Percentiles rank a stretch among this genome's conserved stretches.
Evolutionary conservation across 495 filamentous ascomycete species (phyloP).

Genomic region (Diplogelasinospora grovesii): DNA sequence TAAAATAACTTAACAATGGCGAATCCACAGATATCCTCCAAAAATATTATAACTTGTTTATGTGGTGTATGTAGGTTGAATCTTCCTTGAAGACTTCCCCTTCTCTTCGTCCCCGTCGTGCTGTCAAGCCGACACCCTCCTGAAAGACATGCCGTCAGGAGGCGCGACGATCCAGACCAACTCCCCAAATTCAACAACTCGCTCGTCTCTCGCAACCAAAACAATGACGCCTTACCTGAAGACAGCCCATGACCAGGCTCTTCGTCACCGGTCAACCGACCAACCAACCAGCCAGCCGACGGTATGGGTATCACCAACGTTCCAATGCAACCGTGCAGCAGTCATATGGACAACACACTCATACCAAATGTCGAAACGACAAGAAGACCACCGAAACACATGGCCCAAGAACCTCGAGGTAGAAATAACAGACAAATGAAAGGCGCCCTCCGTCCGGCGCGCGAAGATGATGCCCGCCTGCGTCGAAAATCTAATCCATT

Average conservation of each 20-base stretch:
- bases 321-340: conserved; percentile 9
- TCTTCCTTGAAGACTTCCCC: background rate
- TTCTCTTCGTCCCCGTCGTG: background rate
- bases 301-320: conserved; percentile 17
- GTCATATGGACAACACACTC: conserved; percentile 17
- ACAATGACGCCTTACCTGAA: no score
- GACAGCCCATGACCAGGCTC: no score
- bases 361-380: conserved; percentile 17
- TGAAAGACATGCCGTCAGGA: no score
- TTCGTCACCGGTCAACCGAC: no score
- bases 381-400: no score
- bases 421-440: conserved; percentile 4
- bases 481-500: no score
- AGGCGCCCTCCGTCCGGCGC: background rate
- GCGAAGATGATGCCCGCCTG: background rate
- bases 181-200: no score
- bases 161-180: no score
- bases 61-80: conserved; percentile 6
- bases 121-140: no score
- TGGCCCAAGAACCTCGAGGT: conserved; percentile 7
- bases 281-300: conserved; percentile 12
- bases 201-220: no score
- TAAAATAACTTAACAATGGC: conserved; percentile 7
- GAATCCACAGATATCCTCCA: conserved; percentile 13
- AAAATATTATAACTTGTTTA: conserved; percentile 16